phyloP scores from a whole-genome alignment of 1,139 yeast species.

The Lodderomyces elongisporus region DNA sequence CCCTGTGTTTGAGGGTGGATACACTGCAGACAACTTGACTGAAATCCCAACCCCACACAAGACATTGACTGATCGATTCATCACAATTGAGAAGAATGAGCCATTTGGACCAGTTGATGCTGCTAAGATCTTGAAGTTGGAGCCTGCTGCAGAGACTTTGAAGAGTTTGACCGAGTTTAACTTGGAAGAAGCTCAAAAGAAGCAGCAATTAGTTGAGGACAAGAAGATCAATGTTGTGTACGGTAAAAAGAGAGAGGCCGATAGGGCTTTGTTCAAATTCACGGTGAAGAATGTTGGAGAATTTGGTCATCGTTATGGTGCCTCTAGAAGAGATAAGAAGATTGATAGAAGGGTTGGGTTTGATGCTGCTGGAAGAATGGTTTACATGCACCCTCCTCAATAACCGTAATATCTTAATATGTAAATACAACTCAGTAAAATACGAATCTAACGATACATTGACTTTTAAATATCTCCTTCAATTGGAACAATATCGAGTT shows the following conservation, averaged over 20 bases:
- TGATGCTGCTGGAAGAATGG: conserved; percentile 65
- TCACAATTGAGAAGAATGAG: conserved; percentile 88
- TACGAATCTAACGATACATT: too few species aligned
- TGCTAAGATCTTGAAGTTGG: conserved; percentile 75
- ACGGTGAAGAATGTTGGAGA: conserved; percentile 73
- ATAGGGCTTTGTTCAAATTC: conserved; percentile 65
- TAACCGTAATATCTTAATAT: too few species aligned
- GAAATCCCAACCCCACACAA: conserved; percentile 91
- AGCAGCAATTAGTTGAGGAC: conserved; percentile 15
- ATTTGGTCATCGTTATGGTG: conserved; percentile 91
- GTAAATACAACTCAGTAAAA: too few species aligned
- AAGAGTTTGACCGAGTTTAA: conserved; percentile 58
- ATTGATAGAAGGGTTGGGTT: conserved; percentile 77
- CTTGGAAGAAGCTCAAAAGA: conserved; percentile 28
- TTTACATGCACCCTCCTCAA: conserved; percentile 21
- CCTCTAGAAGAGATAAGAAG: conserved; percentile 82
- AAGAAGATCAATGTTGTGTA: conserved; percentile 33
- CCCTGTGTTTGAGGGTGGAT: conserved; percentile 56
- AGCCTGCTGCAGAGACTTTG: conserved; percentile 78
- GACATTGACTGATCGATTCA: conserved; percentile 76
- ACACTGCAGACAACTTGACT: conserved; percentile 65
- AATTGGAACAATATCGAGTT: too few species aligned
- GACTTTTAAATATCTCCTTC: too few species aligned
- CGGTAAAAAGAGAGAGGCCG: conserved; percentile 51
- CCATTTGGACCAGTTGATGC: conserved; percentile 98